Conservation (phyloP, 306 rosid species). For the Gastrolobium villosum region DNA sequence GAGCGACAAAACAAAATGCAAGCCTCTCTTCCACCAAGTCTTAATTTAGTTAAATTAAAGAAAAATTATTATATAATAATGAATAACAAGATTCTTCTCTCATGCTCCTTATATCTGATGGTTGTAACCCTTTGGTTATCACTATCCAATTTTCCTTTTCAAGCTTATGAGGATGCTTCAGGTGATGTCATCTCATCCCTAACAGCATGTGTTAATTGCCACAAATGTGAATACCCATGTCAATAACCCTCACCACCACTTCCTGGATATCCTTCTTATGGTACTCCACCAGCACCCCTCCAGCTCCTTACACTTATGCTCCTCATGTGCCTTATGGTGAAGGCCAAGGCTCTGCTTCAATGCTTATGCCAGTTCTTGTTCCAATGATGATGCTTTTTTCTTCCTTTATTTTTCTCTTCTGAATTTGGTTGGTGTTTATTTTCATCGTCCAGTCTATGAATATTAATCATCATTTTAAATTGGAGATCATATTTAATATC, state of each 20-base stretch:
- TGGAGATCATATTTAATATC: not conserved
- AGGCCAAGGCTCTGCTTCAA: slow-evolving; percentile 21
- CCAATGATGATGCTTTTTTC: slow-evolving; percentile 3
- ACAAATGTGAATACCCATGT: slow-evolving; percentile 44
- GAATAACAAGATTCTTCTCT: slow-evolving; percentile 2
- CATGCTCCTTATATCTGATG: too few relatives aligned
- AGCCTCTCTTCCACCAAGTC: slow-evolving; percentile 11
- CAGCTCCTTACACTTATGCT: not conserved
- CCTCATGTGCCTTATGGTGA: slow-evolving; percentile 40
- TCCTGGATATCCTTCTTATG: slow-evolving; percentile 20
- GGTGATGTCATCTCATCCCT: slow-evolving; percentile 26
- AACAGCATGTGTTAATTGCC: slow-evolving; percentile 21
- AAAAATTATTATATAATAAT: slow-evolving; percentile 16
- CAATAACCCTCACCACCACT: slow-evolving; percentile 28
- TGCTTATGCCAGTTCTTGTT: slow-evolving; percentile 26
- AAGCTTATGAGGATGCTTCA: slow-evolving; percentile 32
- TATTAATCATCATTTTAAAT: not conserved
- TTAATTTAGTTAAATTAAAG: slow-evolving; percentile 11
- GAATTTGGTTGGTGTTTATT: slow-evolving; percentile 17
- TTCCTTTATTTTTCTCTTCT: slow-evolving; percentile 27
- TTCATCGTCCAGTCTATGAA: not conserved
- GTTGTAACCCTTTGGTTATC: not conserved
- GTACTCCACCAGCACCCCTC: slow-evolving; percentile 23
- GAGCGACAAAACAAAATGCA: not conserved
- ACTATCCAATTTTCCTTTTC: slow-evolving; percentile 3